These are phyloP conservation scores for Blechomonas ayalai DNA, from an alignment of 208 protist genomes.

Conservation along the genomic window DNA sequence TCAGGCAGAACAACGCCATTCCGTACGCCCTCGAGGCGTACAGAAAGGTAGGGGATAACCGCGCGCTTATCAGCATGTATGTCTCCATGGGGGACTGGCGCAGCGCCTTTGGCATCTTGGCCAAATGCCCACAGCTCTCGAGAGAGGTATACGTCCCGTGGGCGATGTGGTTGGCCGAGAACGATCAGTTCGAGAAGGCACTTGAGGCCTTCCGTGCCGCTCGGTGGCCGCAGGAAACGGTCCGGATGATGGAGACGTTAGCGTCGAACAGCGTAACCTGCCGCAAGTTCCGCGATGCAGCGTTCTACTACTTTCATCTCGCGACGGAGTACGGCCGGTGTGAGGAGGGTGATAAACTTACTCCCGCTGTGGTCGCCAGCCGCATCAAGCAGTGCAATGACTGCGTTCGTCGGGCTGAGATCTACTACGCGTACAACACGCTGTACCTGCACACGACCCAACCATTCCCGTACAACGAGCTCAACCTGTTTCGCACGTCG, in stretches of 20 bases:
- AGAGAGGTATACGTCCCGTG: conserved; percentile 95
- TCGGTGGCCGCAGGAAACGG: conserved; percentile 83
- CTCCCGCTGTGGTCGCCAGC: conserved; percentile 37
- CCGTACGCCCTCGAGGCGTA: conserved; percentile 88
- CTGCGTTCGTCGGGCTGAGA: conserved; percentile 72
- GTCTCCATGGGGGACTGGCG: conserved; percentile 89
- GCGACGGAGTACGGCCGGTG: conserved; percentile 73
- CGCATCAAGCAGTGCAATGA: conserved; percentile 75
- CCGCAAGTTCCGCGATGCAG: conserved; percentile 83
- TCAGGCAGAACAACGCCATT: conserved; percentile 66
- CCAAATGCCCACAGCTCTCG: conserved; percentile 69
- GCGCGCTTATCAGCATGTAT: conserved; percentile 84
- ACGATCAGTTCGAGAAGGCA: conserved; percentile 95
- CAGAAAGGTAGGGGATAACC: conserved; percentile 84
- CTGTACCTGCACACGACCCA: conserved; percentile 85
- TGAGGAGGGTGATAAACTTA: conserved; percentile 51
- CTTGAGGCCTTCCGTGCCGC: conserved; percentile 89
- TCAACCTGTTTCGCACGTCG: conserved; percentile 83
- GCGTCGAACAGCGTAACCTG: conserved; percentile 91
- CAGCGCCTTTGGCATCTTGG: conserved; percentile 81
- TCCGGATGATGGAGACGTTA: conserved; percentile 90
- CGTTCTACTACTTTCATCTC: conserved; percentile 90
- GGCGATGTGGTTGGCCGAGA: conserved; percentile 92
- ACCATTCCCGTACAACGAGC: conserved; percentile 81
- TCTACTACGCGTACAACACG: conserved; percentile 91